Conservation (phyloP, 257 asterid genomes). For the Salvia rosmarinus region DNA sequence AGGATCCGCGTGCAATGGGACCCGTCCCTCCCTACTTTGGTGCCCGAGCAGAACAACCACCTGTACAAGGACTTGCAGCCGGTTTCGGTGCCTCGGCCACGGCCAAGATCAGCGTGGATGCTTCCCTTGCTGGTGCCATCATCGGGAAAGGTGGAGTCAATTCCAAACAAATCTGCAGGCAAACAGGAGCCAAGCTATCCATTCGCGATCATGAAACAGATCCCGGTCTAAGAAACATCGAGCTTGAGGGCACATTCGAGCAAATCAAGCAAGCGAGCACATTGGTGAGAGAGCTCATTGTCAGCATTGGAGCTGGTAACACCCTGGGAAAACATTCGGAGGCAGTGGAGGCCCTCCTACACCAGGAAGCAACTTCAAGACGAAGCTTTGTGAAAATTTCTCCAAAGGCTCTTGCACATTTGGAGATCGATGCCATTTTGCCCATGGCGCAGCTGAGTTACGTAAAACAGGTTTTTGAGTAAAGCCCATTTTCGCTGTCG, state of each 20-base stretch:
- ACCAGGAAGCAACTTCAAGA: slow-evolving; percentile 64
- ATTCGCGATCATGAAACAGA: slow-evolving; percentile 82
- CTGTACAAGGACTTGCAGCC: slow-evolving; percentile 53
- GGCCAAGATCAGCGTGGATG: slow-evolving; percentile 75
- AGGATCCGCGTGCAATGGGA: slow-evolving; percentile 52
- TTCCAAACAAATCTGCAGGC: slow-evolving; percentile 83
- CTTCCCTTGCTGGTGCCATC: slow-evolving; percentile 83
- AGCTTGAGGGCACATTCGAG: slow-evolving; percentile 88
- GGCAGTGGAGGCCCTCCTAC: slow-evolving; percentile 48
- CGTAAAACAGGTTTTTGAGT: slow-evolving; percentile 54
- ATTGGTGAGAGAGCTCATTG: slow-evolving; percentile 76
- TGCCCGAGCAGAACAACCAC: slow-evolving; percentile 52
- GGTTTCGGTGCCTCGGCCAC: slow-evolving; percentile 73
- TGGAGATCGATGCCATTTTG: slow-evolving; percentile 91
- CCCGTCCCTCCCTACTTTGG: slow-evolving; percentile 50
- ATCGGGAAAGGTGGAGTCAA: slow-evolving; percentile 89
- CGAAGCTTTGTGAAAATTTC: slow-evolving; percentile 81
- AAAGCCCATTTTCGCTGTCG: no score
- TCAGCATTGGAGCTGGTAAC: slow-evolving; percentile 45
- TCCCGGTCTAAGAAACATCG: slow-evolving; percentile 77
- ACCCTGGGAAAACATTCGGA: slow-evolving; percentile 34
- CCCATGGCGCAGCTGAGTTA: slow-evolving; percentile 81
- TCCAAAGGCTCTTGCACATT: slow-evolving; percentile 85
- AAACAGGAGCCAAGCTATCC: slow-evolving; percentile 78
- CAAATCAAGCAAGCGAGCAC: slow-evolving; percentile 70